A percentile compares a stretch with the other conserved stretches of the same genome.
phyloP scores from a whole-genome alignment of 305 asterid genomes.

The Solanum aculeatissimum region DNA sequence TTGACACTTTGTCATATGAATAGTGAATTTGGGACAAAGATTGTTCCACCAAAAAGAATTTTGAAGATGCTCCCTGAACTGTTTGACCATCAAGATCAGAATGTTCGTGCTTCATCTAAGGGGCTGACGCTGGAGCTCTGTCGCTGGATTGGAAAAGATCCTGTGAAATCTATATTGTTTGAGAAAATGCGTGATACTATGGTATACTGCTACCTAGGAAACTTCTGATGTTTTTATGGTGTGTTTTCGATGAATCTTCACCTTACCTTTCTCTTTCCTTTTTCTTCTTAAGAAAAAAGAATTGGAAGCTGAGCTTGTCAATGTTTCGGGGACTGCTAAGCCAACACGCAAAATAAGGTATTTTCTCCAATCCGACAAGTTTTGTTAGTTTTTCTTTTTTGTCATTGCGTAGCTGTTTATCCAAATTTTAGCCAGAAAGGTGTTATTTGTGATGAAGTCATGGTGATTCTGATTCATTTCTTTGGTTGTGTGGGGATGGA shows the following conservation, averaged over 20 bases:
- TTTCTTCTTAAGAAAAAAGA: conserved; percentile 67
- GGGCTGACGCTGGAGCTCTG: conserved; percentile 96
- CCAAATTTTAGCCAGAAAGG: not conserved
- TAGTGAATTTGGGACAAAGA: conserved; percentile 97
- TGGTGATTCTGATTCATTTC: not conserved
- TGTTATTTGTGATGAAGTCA: not conserved
- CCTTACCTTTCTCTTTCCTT: conserved; percentile 3
- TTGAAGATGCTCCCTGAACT: conserved; percentile 99
- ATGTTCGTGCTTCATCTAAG: conserved; percentile 97
- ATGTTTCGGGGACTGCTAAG: conserved; percentile 80
- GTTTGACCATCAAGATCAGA: conserved; percentile 99
- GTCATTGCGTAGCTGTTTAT: not conserved
- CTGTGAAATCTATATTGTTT: conserved; percentile 89
- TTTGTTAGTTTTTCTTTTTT: not conserved
- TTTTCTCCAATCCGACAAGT: not conserved
- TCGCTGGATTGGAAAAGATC: conserved; percentile 98
- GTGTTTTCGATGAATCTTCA: not conserved
- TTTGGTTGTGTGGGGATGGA: not conserved
- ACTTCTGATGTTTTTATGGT: not conserved
- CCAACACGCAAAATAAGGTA: conserved; percentile 96
- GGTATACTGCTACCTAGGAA: conserved; percentile 32
- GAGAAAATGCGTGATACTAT: conserved; percentile 99
- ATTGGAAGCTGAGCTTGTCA: conserved; percentile 91
- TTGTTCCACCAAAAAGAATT: conserved; percentile 90
- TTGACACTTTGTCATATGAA: conserved; percentile 20